A percentile compares a stretch with the other conserved stretches of the same genome.
Evolutionary conservation across 257 asterid genomes (phyloP).

Genomic region (Solanum microdontum): DNA sequence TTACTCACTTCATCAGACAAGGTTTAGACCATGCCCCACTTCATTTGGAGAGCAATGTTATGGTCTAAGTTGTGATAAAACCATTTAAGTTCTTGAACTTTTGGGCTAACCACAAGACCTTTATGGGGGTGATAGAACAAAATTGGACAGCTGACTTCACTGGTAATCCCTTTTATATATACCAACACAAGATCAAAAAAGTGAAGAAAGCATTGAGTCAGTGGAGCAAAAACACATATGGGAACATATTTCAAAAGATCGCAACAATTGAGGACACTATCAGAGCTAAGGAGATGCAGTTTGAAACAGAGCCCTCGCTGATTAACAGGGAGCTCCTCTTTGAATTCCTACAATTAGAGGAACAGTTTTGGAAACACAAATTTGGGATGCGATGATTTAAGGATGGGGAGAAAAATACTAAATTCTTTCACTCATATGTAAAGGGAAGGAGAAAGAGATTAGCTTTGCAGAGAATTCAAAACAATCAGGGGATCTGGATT

Average conservation of each 20-base stretch:
- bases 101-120: neutral
- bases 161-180: neutral
- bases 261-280: neutral
- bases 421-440: neutral
- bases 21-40: neutral
- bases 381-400: neutral
- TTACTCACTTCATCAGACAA: neutral
- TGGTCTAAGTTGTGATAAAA: neutral
- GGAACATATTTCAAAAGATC: too few species aligned
- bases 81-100: neutral
- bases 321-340: neutral
- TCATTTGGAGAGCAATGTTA: neutral
- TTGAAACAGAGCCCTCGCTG: neutral
- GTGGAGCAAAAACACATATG: neutral
- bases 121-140: neutral
- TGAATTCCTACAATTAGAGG: neutral
- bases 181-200: neutral
- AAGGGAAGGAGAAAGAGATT: neutral
- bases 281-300: neutral
- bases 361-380: neutral
- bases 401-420: neutral
- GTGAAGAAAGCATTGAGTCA: neutral
- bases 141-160: neutral
- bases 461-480: neutral
- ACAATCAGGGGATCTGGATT: neutral